Evolutionary conservation across 768 basidiomycete species (phyloP), one percentile per base, ranked within the genome.

Genomic region (Lepiota brunneoincarnata): DNA sequence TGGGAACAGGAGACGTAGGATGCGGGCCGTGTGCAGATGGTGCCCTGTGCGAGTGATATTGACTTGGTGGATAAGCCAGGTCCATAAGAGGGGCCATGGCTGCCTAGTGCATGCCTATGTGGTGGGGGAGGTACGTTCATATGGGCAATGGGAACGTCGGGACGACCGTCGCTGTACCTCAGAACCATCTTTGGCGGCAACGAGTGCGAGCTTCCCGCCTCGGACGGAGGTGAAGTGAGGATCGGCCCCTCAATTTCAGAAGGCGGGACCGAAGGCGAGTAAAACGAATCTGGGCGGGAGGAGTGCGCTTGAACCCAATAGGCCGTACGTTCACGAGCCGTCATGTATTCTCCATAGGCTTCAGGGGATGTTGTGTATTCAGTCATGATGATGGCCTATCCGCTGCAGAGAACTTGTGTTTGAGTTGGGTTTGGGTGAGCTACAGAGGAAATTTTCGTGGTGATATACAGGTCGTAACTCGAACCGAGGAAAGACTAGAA

Each of bases 141-240:
- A 59, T 71, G 72, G n/a, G 81, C 77, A 61, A 89, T 84, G 34
- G 85, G 83, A 6, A 84, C 67, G 67, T 88, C 84, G 2, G 77
- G 77, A 36, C 83, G 66, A 2, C 89, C 87, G 63, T 87, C 82
- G 18, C 71, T 74, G 65, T 83, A 91, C 51, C 80, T 80, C 61
- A 90, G 69, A 55, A 89, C 69, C 85, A 91, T 88, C 61, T 79
- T 82, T 3, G 89, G 88, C 1, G 89, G 89, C 10, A 82, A 61
- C 6, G 80, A 82, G 58, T 71, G 69, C 7, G 76, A 71, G 63
- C 79, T 82, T 54, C 71, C 78, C 2, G 71, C 75, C 38, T 78
- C 78, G 34, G 79, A 81, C 28, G 73, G 68, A 4, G 78, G 75
- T 15, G 75, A 70, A 18, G 72, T 68, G 12, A 71, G 70, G 17